Base-by-base conservation (phyloP, 768 basidiomycete species). In the Boletus huronensis region DNA sequence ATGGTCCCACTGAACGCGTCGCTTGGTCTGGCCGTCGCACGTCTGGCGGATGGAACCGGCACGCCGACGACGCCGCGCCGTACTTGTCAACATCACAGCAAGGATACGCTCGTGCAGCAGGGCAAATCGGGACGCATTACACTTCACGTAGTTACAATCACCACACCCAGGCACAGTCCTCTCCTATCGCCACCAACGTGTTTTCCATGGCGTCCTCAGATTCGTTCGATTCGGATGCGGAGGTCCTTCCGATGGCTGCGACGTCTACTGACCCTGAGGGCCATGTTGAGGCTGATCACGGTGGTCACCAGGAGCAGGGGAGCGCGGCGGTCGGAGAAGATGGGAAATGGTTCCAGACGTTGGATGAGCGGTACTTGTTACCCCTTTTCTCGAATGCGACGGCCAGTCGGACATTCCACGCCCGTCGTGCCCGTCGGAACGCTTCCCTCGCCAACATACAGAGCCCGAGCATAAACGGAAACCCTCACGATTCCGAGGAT, bases 321-420 rank as follows among this genome's bases (percentile, higher is more conserved):
- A 9, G 4, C 36, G 39, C 35, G 11, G 61, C 73, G 5, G 49
- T 47, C 25, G 79, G 75, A 5, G 87, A 88, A 54, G 93, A 96
- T 50, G 87, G 90, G 28, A 90, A 91, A 69, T 98, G 94, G 93
- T 98, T 98, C 84, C 93, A 94, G 62, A 80, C 87, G 42, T 73
- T 99, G 36, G 96, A 99, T 72, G 94, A 99, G 73, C 81, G 93
- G 59, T 99, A 96, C 69, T 75, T 99, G 19, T 72, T 98, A 3
- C 95, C 95, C 21, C 75, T 98, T 35, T 98, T 93, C 75, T 92
- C 91, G 45, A 94, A 94, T 65, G 90, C 90, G 16, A 93, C 92
- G 0, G 92, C 92, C 17, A 90, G 88, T 59, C 78, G 91, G 62
- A 87, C 87, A 57, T 92, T 90, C 77, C 85, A 93, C 63, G 90